Percentiles rank a stretch among this genome's conserved stretches.
Conservation (phyloP, 1,284 basidiomycete species). For the Ustilago cynodontis region DNA sequence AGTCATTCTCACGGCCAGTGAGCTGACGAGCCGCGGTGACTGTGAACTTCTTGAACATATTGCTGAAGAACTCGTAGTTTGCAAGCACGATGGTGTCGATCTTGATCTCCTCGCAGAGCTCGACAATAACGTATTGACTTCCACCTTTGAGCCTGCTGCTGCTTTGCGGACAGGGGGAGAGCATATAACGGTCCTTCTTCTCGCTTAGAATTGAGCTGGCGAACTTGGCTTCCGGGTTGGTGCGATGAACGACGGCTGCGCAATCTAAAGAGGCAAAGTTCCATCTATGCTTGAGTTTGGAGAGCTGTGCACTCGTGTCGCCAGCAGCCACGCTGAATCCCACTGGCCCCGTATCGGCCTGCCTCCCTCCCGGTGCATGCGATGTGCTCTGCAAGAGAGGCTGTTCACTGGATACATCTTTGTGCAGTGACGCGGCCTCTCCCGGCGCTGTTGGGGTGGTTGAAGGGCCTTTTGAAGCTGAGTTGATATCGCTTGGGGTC, state of each 20-base stretch:
- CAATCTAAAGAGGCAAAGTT: constrained; percentile 95
- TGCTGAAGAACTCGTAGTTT: constrained; percentile 98
- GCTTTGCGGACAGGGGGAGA: constrained; percentile 81
- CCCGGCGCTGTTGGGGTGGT: not conserved
- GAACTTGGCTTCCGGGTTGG: constrained; percentile 86
- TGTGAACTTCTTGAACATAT: constrained; percentile 90
- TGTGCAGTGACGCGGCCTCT: not conserved
- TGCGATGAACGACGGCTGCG: constrained; percentile 87
- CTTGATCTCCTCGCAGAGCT: constrained; percentile 95
- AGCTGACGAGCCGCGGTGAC: constrained; percentile 85
- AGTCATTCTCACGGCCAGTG: constrained; percentile 77
- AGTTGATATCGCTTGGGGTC: not conserved
- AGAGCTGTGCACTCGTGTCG: constrained; percentile 50
- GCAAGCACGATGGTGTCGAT: constrained; percentile 96
- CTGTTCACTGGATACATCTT: not conserved
- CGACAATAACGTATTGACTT: constrained; percentile 87
- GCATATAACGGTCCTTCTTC: constrained; percentile 96
- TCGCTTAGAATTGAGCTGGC: constrained; percentile 85
- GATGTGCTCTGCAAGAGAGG: not conserved
- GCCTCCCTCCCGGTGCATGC: not conserved
- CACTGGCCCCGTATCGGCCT: not conserved
- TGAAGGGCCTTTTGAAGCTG: not conserved
- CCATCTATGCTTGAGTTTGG: constrained; percentile 73
- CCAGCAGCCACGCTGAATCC: constrained; percentile 33
- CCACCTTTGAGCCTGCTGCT: constrained; percentile 24